Percentiles rank a stretch among this genome's conserved stretches.
phyloP scores from a whole-genome alignment of 371 early-diverging fungal species.

The Apophysomyces ossiformis region DNA sequence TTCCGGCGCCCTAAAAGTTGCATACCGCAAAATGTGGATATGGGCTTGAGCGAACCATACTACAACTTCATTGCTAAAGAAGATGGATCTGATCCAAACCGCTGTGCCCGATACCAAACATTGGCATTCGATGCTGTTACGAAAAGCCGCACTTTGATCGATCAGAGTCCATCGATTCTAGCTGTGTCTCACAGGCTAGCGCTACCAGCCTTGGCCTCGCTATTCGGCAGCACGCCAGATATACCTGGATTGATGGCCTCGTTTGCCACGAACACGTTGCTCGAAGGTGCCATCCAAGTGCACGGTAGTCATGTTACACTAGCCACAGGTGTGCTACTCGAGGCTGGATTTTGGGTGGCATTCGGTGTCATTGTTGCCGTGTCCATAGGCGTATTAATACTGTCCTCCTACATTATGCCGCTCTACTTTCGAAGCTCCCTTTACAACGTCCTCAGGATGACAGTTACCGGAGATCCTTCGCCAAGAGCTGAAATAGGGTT shows the following conservation, averaged over 20 bases:
- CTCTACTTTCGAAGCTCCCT: constrained; percentile 1
- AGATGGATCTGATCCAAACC: not conserved
- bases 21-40: not conserved
- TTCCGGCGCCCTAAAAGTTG: not conserved
- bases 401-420: not conserved
- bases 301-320: not conserved
- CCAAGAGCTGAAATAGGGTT: not conserved
- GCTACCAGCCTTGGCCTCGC: not conserved
- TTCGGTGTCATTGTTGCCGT: not conserved
- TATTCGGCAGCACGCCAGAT: not conserved
- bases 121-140: not conserved
- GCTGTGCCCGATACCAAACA: not conserved
- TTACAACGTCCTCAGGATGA: not conserved
- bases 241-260: not conserved
- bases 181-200: not conserved
- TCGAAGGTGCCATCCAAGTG: not conserved
- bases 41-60: not conserved
- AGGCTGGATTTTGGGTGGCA: not conserved
- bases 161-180: not conserved
- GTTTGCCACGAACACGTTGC: not conserved
- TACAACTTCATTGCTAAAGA: not conserved
- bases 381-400: not conserved
- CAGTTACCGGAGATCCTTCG: not conserved
- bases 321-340: not conserved
- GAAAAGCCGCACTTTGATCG: not conserved